phyloP scores from a whole-genome alignment of 495 filamentous ascomycete species.

The Neurospora cerealis region DNA sequence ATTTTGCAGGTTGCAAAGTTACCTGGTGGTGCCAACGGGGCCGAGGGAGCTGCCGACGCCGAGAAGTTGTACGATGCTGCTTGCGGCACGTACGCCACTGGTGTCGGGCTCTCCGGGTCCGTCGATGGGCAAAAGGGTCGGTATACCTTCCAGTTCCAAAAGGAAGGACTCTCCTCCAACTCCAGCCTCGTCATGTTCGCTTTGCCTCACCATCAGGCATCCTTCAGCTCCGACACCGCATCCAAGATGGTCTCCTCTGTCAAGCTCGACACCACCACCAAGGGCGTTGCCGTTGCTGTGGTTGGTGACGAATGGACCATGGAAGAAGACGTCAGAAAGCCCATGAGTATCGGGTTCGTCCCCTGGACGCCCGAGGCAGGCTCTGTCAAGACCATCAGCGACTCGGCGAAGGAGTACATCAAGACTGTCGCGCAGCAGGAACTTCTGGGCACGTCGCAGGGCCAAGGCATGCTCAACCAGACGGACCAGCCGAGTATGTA shows the following conservation, averaged over 20 bases:
- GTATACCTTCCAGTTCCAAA: conserved; percentile 65
- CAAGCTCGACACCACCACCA: conserved; percentile 72
- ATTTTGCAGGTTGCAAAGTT: conserved; percentile 74
- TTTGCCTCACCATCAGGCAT: conserved; percentile 72
- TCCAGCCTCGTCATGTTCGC: conserved; percentile 70
- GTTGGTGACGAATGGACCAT: conserved; percentile 71
- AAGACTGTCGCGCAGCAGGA: conserved; percentile 51
- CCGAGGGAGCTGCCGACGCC: not conserved
- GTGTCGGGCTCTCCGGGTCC: conserved; percentile 51
- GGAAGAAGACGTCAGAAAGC: conserved; percentile 55
- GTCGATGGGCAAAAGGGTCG: conserved; percentile 48
- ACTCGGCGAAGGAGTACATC: conserved; percentile 43
- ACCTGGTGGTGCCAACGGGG: conserved; percentile 30
- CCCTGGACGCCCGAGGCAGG: conserved; percentile 58
- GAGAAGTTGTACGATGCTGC: conserved; percentile 65
- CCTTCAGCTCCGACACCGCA: conserved; percentile 54
- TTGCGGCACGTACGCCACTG: conserved; percentile 62
- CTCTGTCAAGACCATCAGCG: conserved; percentile 40
- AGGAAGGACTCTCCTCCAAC: conserved; percentile 47
- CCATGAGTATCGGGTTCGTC: conserved; percentile 59
- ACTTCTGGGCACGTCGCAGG: conserved; percentile 23
- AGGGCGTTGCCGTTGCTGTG: conserved; percentile 68
- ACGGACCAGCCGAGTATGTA: conserved; percentile 86
- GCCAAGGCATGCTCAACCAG: conserved; percentile 59
- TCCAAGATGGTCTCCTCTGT: conserved; percentile 42